Base-by-base conservation (phyloP, 306 rosid genomes). In the Vigna reflexopilosa region DNA sequence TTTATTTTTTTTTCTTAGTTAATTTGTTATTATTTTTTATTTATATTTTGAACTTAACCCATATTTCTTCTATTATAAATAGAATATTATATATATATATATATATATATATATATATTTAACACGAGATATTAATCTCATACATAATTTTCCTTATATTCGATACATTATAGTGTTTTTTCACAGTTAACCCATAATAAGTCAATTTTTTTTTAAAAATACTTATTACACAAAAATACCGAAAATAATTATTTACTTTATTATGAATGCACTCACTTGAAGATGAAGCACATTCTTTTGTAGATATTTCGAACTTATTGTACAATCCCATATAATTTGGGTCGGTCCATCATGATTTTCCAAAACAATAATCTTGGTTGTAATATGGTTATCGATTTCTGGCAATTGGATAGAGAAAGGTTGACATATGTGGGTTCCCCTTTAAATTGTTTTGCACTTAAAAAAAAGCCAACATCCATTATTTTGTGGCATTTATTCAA, bases 361-460 rank as follows among this genome's bases (percentile, higher is more conserved):
- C 49, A 52, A 38, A 62, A 65, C 12, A 56, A 47, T 45, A 44
- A 11, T 54, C 9, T 45, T 54, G 64, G 5, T 24, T 62, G 44
- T 30, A 22, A 45, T 19, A 69, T 62, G 47, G n/a, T 51, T 28
- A 69, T 28, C n/a, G 17, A 47, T 36, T 72, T 47, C 51, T 26
- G 69, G 84, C 57, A 49, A 61, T 38, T 26, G 5, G 63, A 68
- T 36, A 48, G n/a, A 40, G 74, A 72, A 64, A 67, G 45, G 28
- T 16, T 45, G 32, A 72, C 67, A 77, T 36, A 22, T 58, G 48
- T 15, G 34, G 22, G 58, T 80, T 68, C 11, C 69, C 63, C 38
- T 67, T 67, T 36, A 55, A 70, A 67, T 40, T 59, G 73, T 30
- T 58, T 49, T 73, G 76, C 54, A 62, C 19, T 48, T 49, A 40